Evolutionary conservation across 2,329 filamentous ascomycete genomes (phyloP).

Genomic region (Epicoccum sorghinum): DNA sequence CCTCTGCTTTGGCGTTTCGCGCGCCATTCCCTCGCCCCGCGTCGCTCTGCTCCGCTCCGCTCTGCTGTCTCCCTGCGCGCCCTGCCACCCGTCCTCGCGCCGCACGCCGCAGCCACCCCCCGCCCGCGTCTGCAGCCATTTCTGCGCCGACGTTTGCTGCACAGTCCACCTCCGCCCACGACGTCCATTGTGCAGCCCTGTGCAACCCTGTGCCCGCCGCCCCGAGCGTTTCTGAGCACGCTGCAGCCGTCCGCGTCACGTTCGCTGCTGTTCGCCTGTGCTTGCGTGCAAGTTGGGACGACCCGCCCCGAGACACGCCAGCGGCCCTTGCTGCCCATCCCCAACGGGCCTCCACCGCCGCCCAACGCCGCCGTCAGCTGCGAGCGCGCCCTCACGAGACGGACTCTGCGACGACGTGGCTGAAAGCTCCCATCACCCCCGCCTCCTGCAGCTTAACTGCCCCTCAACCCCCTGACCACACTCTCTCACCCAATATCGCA

Average conservation of each 20-base stretch:
- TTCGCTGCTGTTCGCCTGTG: conserved; percentile 28
- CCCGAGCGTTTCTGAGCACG: conserved; percentile 30
- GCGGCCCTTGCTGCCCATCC: conserved; percentile 22
- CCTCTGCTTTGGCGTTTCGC: not conserved
- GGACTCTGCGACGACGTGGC: conserved; percentile 27
- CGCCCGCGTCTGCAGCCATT: conserved; percentile 25
- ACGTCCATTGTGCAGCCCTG: conserved; percentile 19
- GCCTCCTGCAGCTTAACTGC: conserved; percentile 8
- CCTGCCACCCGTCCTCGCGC: conserved; percentile 5
- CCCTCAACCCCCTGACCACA: conserved; percentile 1
- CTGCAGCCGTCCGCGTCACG: conserved; percentile 39
- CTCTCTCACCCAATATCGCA: not conserved
- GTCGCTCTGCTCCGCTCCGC: too few species aligned
- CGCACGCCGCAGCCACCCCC: conserved; percentile 16
- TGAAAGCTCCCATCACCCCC: conserved; percentile 18
- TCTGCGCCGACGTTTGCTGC: conserved; percentile 29
- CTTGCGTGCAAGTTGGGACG: conserved; percentile 18
- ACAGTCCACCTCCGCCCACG: conserved; percentile 28
- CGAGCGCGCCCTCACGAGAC: conserved; percentile 19
- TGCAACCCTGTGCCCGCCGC: conserved; percentile 31
- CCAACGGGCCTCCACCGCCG: conserved; percentile 21
- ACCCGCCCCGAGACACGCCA: conserved; percentile 23
- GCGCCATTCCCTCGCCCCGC: not conserved
- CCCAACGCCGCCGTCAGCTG: conserved; percentile 34
- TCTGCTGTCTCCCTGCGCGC: conserved; percentile 1